Evolutionary conservation across 2,329 filamentous ascomycete genomes (phyloP).

Genomic region (Paecilomyces formosus): DNA sequence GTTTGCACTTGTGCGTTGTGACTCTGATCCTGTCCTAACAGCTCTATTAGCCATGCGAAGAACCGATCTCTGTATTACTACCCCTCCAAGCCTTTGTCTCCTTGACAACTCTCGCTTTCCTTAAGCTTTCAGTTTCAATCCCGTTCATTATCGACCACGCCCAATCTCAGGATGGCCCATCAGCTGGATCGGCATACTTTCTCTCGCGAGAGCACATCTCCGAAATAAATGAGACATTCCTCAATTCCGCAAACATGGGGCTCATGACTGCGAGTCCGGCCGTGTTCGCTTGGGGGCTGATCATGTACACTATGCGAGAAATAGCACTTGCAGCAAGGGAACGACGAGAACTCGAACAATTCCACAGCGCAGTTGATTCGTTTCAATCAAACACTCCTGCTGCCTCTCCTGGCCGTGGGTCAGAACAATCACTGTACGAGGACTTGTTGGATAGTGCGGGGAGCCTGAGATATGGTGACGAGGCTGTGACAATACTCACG

Average conservation of each 20-base stretch:
- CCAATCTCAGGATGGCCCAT: constrained; percentile 13
- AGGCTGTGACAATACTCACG: constrained; percentile 42
- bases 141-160: constrained; percentile 39
- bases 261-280: constrained; percentile 63
- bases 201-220: constrained; percentile 62
- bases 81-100: constrained; percentile 64
- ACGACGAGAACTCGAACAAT: constrained; percentile 36
- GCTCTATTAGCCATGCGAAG: constrained; percentile 27
- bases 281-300: constrained; percentile 72
- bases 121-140: constrained; percentile 60
- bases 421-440: constrained; percentile 39
- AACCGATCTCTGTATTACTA: constrained; percentile 32
- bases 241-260: constrained; percentile 49
- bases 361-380: constrained; percentile 33
- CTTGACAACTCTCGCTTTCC: constrained; percentile 62
- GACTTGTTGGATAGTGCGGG: constrained; percentile 40
- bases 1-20: constrained; percentile 3
- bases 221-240: constrained; percentile 64
- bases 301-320: constrained; percentile 62
- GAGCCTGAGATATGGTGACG: constrained; percentile 33
- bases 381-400: constrained; percentile 30
- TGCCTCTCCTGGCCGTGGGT: constrained; percentile 17
- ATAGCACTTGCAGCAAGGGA: constrained; percentile 57
- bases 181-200: constrained; percentile 52
- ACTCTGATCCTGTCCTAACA: constrained; percentile 11